These are phyloP conservation scores for Torulaspora indica DNA, from an alignment of 805 yeast species.

Conservation along the genomic window DNA sequence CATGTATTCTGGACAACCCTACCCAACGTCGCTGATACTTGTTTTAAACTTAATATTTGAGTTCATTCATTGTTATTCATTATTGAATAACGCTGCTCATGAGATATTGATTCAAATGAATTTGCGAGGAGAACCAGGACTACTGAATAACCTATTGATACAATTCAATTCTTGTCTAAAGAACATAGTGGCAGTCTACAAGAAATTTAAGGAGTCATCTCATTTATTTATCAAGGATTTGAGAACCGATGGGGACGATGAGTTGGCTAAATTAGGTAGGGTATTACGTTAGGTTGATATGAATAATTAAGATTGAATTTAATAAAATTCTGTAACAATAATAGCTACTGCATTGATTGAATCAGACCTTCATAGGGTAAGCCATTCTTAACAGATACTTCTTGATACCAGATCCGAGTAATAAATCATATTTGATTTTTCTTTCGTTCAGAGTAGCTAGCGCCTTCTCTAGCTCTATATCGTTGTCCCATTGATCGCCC, in stretches of 20 bases:
- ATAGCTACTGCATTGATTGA: not conserved
- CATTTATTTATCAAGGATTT: slow-evolving; percentile 48
- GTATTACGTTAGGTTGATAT: slow-evolving; percentile 21
- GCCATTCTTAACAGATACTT: slow-evolving; percentile 26
- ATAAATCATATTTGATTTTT: slow-evolving; percentile 15
- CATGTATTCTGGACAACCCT: slow-evolving; percentile 37
- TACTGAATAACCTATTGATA: slow-evolving; percentile 24
- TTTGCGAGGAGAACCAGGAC: slow-evolving; percentile 23
- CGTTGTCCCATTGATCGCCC: slow-evolving; percentile 2
- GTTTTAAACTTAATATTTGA: slow-evolving; percentile 38
- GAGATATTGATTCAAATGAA: slow-evolving; percentile 36
- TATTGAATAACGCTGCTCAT: slow-evolving; percentile 37
- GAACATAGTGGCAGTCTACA: slow-evolving; percentile 41
- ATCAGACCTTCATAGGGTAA: slow-evolving; percentile 27
- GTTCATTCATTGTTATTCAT: slow-evolving; percentile 39
- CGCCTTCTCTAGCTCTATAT: slow-evolving; percentile 1
- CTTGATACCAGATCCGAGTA: slow-evolving; percentile 19
- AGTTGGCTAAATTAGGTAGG: slow-evolving; percentile 46
- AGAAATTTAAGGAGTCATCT: slow-evolving; percentile 42
- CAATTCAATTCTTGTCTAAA: slow-evolving; percentile 39
- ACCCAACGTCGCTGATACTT: slow-evolving; percentile 41
- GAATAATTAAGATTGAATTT: too few relatives aligned
- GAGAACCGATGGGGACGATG: slow-evolving; percentile 47
- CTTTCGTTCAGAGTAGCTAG: slow-evolving; percentile 13
- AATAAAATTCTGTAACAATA: not conserved